Evolutionary conservation across 352 stramenopile species (phyloP).

Genomic region (Globisporangium iwayamae): DNA sequence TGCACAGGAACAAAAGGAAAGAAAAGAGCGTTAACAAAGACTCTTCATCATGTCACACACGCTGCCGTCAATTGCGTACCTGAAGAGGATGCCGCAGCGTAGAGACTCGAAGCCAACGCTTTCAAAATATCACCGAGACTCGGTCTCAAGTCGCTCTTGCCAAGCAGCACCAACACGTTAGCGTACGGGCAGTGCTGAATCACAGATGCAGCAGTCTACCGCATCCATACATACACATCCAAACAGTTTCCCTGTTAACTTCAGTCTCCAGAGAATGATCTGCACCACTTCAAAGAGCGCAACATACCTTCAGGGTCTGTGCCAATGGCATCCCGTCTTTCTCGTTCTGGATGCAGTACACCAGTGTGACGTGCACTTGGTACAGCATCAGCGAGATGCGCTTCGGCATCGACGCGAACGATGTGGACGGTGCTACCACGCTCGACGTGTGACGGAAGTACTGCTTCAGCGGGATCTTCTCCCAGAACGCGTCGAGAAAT

Average conservation of each 20-base stretch:
- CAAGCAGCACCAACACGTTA: constrained; percentile 46
- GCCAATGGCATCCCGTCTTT: constrained; percentile 51
- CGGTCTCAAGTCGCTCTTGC: constrained; percentile 50
- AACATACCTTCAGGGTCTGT: constrained; percentile 67
- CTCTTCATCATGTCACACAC: not conserved
- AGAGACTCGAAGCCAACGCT: constrained; percentile 66
- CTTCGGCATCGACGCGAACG: constrained; percentile 84
- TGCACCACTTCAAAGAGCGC: not conserved
- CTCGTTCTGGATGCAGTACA: constrained; percentile 82
- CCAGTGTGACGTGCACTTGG: constrained; percentile 76
- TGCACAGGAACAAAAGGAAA: constrained; percentile 14
- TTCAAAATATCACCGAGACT: constrained; percentile 61
- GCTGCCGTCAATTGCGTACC: constrained; percentile 26
- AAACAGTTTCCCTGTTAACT: not conserved
- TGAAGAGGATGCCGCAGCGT: constrained; percentile 47
- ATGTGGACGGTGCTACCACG: constrained; percentile 46
- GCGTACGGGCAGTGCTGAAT: constrained; percentile 79
- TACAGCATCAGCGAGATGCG: constrained; percentile 82
- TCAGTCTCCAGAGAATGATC: not conserved
- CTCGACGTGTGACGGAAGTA: constrained; percentile 66
- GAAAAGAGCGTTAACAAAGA: not conserved
- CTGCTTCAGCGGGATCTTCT: constrained; percentile 77
- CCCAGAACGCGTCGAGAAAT: constrained; percentile 81
- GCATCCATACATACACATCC: no score
- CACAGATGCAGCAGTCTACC: constrained; percentile 57